Conservation (phyloP, 768 basidiomycete genomes). For the Boletus rubroflammeus region DNA sequence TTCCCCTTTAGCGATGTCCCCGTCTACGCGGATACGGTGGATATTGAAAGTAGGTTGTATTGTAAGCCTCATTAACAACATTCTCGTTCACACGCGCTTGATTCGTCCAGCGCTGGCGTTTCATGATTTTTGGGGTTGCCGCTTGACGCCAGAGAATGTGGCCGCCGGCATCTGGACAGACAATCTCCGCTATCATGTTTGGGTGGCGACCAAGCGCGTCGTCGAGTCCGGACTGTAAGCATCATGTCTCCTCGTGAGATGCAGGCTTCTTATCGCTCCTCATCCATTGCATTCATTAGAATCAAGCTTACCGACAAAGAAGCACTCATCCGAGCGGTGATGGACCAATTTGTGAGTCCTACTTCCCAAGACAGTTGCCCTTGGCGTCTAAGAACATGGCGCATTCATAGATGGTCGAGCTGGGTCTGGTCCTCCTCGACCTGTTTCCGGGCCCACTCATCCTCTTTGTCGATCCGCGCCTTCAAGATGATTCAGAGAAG, state of each 20-base stretch:
- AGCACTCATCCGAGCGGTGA: constrained; percentile 17
- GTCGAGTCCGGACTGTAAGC: constrained; percentile 25
- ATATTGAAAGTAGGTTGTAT: constrained; percentile 41
- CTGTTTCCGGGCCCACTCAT: constrained; percentile 47
- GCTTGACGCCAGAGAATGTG: constrained; percentile 35
- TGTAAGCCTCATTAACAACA: background rate
- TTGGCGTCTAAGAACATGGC: background rate
- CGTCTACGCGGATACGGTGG: constrained; percentile 38
- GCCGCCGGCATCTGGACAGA: constrained; percentile 20
- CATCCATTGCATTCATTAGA: background rate
- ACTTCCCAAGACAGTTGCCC: background rate
- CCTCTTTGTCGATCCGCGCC: constrained; percentile 49
- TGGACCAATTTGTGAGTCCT: constrained; percentile 32
- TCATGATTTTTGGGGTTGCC: constrained; percentile 32
- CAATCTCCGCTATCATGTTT: constrained; percentile 33
- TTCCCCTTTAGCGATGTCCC: constrained; percentile 28
- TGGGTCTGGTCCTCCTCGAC: constrained; percentile 43
- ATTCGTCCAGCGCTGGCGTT: constrained; percentile 30
- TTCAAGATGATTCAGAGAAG: constrained; percentile 32
- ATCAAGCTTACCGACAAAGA: constrained; percentile 12
- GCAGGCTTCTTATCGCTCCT: background rate
- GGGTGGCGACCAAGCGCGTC: constrained; percentile 32
- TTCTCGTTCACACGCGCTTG: background rate
- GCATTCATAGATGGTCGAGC: constrained; percentile 45
- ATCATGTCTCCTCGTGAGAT: too few species aligned